These are phyloP conservation scores for Aspergillus leporis DNA, from an alignment of 495 filamentous ascomycete genomes.

Conservation along the genomic window DNA sequence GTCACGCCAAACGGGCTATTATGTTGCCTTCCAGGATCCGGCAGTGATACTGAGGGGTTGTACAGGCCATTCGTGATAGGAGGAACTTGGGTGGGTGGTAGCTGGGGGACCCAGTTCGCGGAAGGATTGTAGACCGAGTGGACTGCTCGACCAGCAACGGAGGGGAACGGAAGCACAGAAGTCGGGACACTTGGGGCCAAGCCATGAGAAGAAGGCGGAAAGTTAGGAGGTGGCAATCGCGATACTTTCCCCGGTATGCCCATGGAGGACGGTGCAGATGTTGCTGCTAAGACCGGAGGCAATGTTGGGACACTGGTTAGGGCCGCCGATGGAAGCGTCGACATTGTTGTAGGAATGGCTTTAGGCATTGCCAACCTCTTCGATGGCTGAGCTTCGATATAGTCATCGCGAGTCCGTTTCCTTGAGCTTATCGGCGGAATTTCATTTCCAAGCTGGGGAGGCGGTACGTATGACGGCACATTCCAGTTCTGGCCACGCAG, in stretches of 20 bases:
- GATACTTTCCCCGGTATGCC: conserved; percentile 38
- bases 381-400: conserved; percentile 61
- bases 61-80: conserved; percentile 37
- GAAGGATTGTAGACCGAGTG: conserved; percentile 60
- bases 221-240: conserved; percentile 60
- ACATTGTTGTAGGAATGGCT: conserved; percentile 30
- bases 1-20: conserved; percentile 39
- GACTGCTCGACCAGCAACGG: conserved; percentile 55
- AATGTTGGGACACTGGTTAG: conserved; percentile 39
- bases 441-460: conserved; percentile 27
- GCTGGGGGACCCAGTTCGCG: conserved; percentile 46
- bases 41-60: conserved; percentile 53
- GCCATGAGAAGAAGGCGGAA: conserved; percentile 31
- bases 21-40: conserved; percentile 47
- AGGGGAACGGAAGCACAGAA: conserved; percentile 44
- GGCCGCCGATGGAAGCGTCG: conserved; percentile 33
- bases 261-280: conserved; percentile 29
- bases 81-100: conserved; percentile 46
- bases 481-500: conserved; percentile 35
- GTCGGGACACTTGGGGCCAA: conserved; percentile 32
- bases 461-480: conserved; percentile 27
- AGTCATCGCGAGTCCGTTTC: conserved; percentile 74
- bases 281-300: conserved; percentile 39
- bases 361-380: conserved; percentile 56
- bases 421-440: conserved; percentile 44